Evolutionary conservation across 495 filamentous ascomycete genomes (phyloP).

Genomic region (Annulohypoxylon nitens): DNA sequence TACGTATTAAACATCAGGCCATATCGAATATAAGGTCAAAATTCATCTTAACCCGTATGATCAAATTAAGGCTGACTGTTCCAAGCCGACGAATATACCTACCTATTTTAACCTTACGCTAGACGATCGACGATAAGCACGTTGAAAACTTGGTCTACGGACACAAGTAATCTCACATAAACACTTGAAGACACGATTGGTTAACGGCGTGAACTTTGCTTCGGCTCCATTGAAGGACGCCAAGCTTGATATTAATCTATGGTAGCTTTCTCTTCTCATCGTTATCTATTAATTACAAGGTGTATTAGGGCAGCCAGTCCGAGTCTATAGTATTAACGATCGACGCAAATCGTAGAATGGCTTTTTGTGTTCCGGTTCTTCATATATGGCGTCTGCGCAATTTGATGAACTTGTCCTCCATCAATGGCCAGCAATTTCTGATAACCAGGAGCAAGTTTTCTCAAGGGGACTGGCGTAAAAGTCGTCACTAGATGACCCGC

Average conservation of each 20-base stretch:
- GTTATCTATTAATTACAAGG: slow-evolving; percentile 43
- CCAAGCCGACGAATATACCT: neutral
- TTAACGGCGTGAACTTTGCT: slow-evolving; percentile 23
- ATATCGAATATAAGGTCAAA: neutral
- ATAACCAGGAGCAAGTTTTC: slow-evolving; percentile 29
- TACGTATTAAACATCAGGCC: neutral
- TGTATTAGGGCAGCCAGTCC: slow-evolving; percentile 40
- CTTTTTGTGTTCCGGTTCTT: slow-evolving; percentile 12
- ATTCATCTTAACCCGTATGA: neutral
- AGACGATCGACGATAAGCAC: neutral
- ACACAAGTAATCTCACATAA: neutral
- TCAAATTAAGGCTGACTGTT: neutral
- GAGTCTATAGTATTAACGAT: slow-evolving; percentile 38
- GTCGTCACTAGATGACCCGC: slow-evolving; percentile 8
- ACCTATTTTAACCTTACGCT: neutral
- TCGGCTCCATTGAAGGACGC: slow-evolving; percentile 39
- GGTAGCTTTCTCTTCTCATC: slow-evolving; percentile 48
- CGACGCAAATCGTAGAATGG: slow-evolving; percentile 34
- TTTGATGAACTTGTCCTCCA: slow-evolving; percentile 20
- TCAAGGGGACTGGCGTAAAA: slow-evolving; percentile 22
- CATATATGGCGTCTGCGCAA: slow-evolving; percentile 27
- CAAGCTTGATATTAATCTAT: slow-evolving; percentile 50
- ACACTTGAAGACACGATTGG: neutral
- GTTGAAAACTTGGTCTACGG: neutral
- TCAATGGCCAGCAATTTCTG: slow-evolving; percentile 44